phyloP scores from a whole-genome alignment of 1,284 basidiomycete species.

The Ganoderma resinaceum region DNA sequence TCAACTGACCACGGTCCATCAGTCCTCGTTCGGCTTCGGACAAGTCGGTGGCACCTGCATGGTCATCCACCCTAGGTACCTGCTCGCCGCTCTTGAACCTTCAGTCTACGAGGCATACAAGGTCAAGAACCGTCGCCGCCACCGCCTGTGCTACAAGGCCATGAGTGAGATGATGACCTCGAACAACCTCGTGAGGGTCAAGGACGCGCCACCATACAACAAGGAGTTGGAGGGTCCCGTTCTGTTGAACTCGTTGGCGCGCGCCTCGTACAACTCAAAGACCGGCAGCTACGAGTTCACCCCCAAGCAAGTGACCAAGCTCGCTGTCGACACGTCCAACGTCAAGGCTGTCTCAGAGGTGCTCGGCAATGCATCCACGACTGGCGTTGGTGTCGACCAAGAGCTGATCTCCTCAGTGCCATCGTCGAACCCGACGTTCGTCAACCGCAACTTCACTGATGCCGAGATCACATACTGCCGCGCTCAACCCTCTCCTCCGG shows the following conservation, averaged over 20 bases:
- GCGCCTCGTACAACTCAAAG: constrained; percentile 84
- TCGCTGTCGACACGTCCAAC: constrained; percentile 70
- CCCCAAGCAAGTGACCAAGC: constrained; percentile 62
- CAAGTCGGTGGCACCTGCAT: constrained; percentile 96
- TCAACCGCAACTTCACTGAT: constrained; percentile 92
- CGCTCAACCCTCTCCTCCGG: constrained; percentile 84
- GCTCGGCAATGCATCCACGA: constrained; percentile 53
- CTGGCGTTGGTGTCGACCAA: constrained; percentile 89
- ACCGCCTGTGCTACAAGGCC: constrained; percentile 86
- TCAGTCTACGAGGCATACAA: constrained; percentile 81
- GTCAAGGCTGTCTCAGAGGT: constrained; percentile 67
- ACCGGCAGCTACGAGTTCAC: constrained; percentile 86
- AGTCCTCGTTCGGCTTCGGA: constrained; percentile 99
- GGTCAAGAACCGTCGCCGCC: constrained; percentile 71
- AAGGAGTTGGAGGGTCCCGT: constrained; percentile 90
- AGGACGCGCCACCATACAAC: constrained; percentile 92
- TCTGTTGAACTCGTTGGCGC: constrained; percentile 92
- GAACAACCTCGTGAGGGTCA: constrained; percentile 94
- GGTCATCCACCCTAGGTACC: constrained; percentile 90
- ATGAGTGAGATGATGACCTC: constrained; percentile 96
- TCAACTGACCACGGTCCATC: constrained; percentile 22
- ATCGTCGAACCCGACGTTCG: constrained; percentile 88
- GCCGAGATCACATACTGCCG: constrained; percentile 90
- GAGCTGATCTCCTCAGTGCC: constrained; percentile 95
- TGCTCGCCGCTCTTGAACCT: constrained; percentile 85